These are phyloP conservation scores for Rhizodiscina lignyota DNA, from an alignment of 495 filamentous ascomycete genomes.

Conservation along the genomic window DNA sequence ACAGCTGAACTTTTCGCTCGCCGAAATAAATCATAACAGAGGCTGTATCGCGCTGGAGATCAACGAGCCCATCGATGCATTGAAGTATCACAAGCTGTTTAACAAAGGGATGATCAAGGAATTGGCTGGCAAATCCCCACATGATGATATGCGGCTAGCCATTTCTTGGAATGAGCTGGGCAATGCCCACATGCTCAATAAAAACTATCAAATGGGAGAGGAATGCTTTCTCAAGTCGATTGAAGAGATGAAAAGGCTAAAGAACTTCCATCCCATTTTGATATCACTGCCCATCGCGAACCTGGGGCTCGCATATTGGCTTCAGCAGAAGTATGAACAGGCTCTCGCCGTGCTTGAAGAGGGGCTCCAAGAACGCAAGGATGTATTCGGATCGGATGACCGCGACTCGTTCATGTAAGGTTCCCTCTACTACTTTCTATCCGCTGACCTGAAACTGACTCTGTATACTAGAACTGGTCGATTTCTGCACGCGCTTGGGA, in stretches of 20 bases:
- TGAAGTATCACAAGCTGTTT: slow-evolving; percentile 2
- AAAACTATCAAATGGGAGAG: slow-evolving; percentile 6
- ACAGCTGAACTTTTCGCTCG: slow-evolving; percentile 1
- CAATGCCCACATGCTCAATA: slow-evolving; percentile 9
- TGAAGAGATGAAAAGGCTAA: slow-evolving; percentile 2
- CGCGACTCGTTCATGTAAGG: slow-evolving; percentile 15
- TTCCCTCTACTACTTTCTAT: background rate
- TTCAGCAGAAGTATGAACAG: slow-evolving; percentile 8
- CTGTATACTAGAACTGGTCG: slow-evolving; percentile 13
- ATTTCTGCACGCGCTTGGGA: slow-evolving; percentile 18
- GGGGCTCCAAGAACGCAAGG: slow-evolving; percentile 8
- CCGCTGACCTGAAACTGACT: background rate
- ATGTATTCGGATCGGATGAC: slow-evolving; percentile 8
- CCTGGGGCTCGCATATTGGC: slow-evolving; percentile 14
- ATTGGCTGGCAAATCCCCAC: background rate
- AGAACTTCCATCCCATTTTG: slow-evolving; percentile 2
- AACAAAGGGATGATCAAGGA: slow-evolving; percentile 12
- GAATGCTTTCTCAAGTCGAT: slow-evolving; percentile 10
- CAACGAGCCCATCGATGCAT: slow-evolving; percentile 2
- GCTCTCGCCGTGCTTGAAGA: slow-evolving; percentile 7
- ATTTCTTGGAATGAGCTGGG: slow-evolving; percentile 11
- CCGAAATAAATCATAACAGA: slow-evolving; percentile 6
- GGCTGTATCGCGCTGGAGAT: slow-evolving; percentile 4
- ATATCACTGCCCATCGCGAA: slow-evolving; percentile 13
- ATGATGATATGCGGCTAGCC: slow-evolving; percentile 5